These are phyloP conservation scores for Penicillium glabrum DNA, from an alignment of 2,329 filamentous ascomycete species.

Conservation along the genomic window DNA sequence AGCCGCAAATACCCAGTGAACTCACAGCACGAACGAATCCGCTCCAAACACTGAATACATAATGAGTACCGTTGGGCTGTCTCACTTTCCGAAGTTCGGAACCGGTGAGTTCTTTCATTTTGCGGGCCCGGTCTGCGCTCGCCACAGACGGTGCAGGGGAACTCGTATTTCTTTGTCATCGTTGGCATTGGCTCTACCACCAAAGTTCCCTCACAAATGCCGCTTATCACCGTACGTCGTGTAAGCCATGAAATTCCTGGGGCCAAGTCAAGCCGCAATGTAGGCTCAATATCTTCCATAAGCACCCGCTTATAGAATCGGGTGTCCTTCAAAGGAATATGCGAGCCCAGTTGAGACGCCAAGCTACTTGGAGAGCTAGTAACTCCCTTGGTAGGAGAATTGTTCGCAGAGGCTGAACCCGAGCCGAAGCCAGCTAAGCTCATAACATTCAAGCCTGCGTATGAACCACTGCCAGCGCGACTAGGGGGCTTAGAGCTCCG, in stretches of 20 bases:
- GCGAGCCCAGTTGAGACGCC: slow-evolving; percentile 44
- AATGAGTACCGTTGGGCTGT: slow-evolving; percentile 86
- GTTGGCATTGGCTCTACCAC: slow-evolving; percentile 84
- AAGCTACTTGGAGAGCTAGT: slow-evolving; percentile 51
- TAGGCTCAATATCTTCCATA: slow-evolving; percentile 91
- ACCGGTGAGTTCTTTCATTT: slow-evolving; percentile 79
- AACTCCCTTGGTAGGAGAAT: slow-evolving; percentile 59
- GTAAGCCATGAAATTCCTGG: slow-evolving; percentile 93
- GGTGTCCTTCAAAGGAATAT: slow-evolving; percentile 73
- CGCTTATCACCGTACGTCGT: slow-evolving; percentile 76
- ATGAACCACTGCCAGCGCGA: slow-evolving; percentile 71
- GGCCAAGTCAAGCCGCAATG: slow-evolving; percentile 81
- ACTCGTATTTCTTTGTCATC: slow-evolving; percentile 51
- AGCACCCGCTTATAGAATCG: slow-evolving; percentile 91
- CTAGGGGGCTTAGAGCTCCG: slow-evolving; percentile 62
- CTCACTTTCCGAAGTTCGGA: slow-evolving; percentile 83
- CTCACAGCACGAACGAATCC: slow-evolving; percentile 85
- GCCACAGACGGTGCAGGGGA: slow-evolving; percentile 83
- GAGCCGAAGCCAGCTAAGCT: slow-evolving; percentile 49
- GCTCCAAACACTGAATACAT: slow-evolving; percentile 81
- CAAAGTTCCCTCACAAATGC: slow-evolving; percentile 80
- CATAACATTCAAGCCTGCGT: slow-evolving; percentile 62
- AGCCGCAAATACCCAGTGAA: slow-evolving; percentile 89
- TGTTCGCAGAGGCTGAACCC: slow-evolving; percentile 58
- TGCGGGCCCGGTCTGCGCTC: slow-evolving; percentile 70